Conservation (phyloP, 345 rosid genomes). For the Citrus mangshanensis region DNA sequence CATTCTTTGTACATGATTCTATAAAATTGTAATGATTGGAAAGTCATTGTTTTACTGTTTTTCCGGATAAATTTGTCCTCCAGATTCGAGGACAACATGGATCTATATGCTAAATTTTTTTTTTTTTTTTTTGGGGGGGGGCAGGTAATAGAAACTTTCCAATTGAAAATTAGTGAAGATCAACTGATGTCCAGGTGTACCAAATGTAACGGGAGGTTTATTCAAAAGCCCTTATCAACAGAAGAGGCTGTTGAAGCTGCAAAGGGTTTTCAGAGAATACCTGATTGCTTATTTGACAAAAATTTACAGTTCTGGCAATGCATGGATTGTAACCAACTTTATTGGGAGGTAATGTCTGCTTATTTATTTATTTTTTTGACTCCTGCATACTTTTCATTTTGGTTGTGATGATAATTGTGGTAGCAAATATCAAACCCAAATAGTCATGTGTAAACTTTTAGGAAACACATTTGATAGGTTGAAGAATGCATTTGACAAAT, state of each 20-base stretch:
- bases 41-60: background rate
- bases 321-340: constrained; percentile 90
- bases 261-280: constrained; percentile 91
- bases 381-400: background rate
- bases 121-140: constrained; percentile 5
- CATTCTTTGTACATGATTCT: background rate
- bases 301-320: constrained; percentile 95
- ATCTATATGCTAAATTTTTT: background rate
- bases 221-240: constrained; percentile 71
- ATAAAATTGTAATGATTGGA: background rate
- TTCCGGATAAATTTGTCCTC: background rate
- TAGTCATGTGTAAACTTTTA: background rate
- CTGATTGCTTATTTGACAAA: constrained; percentile 76
- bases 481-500: background rate
- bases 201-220: constrained; percentile 89
- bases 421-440: background rate
- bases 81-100: background rate
- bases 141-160: constrained; percentile 72
- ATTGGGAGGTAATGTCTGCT: constrained; percentile 77
- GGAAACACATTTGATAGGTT: background rate
- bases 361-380: background rate
- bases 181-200: constrained; percentile 92
- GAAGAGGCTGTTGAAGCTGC: constrained; percentile 95
- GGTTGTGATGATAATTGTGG: background rate
- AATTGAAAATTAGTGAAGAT: constrained; percentile 65